Conservation (phyloP, 2,329 filamentous ascomycete species). For the Chaetothyriales sp. region DNA sequence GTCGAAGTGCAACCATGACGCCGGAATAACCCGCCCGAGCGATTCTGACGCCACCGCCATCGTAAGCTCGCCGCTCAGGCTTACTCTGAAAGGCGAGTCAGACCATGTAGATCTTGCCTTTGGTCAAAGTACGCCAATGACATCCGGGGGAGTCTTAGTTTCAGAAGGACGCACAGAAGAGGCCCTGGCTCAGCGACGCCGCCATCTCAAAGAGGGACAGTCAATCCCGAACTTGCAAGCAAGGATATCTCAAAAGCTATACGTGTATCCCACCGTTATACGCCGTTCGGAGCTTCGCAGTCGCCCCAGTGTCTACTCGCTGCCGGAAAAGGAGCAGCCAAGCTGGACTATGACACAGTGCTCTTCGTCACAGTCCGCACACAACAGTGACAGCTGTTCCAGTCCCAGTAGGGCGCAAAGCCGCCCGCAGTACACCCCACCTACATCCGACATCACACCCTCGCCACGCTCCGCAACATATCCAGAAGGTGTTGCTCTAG, state of each 20-base stretch:
- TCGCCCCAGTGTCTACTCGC: conserved; percentile 14
- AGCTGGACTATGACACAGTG: background rate
- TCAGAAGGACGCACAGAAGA: background rate
- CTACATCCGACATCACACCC: conserved; percentile 7
- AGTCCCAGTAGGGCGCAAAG: background rate
- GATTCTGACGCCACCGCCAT: conserved; percentile 7
- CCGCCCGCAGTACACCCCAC: conserved; percentile 6
- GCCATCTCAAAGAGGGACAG: background rate
- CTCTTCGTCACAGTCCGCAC: conserved; percentile 11
- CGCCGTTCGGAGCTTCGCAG: conserved; percentile 9
- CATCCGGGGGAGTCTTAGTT: background rate
- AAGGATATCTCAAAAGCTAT: conserved; percentile 10
- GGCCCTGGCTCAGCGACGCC: background rate
- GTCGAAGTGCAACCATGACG: conserved; percentile 4
- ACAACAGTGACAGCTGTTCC: conserved; percentile 9
- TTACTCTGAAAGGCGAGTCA: background rate
- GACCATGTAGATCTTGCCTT: background rate
- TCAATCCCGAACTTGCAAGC: conserved; percentile 5
- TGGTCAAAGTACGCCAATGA: background rate
- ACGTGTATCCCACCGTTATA: conserved; percentile 14
- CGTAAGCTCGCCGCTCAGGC: background rate
- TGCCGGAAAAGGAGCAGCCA: conserved; percentile 5
- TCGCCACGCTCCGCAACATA: background rate
- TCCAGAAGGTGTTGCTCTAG: background rate
- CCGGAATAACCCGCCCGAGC: conserved; percentile 3